These are phyloP conservation scores for Chaetomiaceae sp. DNA, from an alignment of 2,329 filamentous ascomycete species.

Conservation along the genomic window DNA sequence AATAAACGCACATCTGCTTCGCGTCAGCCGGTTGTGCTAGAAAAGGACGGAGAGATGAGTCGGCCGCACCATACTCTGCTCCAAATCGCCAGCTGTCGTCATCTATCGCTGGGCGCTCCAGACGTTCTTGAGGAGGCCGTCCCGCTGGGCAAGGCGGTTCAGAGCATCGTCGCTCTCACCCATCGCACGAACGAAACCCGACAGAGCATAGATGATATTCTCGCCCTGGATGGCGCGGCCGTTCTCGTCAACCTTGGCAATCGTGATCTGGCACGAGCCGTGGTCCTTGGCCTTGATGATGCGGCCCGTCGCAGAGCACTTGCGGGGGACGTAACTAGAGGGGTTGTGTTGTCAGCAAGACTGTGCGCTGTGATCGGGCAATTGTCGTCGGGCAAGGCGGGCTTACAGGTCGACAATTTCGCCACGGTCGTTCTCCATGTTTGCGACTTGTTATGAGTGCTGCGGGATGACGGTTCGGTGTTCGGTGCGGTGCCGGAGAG, in stretches of 20 bases:
- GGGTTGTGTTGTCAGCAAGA: constrained; percentile 29
- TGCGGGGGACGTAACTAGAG: constrained; percentile 90
- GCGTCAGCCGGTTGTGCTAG: constrained; percentile 12
- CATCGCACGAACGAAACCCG: constrained; percentile 95
- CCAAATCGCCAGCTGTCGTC: constrained; percentile 22
- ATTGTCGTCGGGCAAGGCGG: constrained; percentile 9
- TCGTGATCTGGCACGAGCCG: constrained; percentile 92
- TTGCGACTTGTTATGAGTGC: constrained; percentile 45
- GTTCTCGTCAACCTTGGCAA: constrained; percentile 99
- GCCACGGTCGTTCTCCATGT: constrained; percentile 98
- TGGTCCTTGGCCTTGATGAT: constrained; percentile 99
- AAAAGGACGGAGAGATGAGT: not conserved
- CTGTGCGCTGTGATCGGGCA: constrained; percentile 4
- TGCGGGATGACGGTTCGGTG: constrained; percentile 30
- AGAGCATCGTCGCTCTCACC: constrained; percentile 96
- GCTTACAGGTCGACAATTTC: constrained; percentile 98
- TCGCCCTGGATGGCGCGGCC: constrained; percentile 89
- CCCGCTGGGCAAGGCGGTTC: constrained; percentile 92
- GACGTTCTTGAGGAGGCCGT: constrained; percentile 95
- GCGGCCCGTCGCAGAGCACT: constrained; percentile 98
- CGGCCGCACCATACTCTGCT: constrained; percentile 26
- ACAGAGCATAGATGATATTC: constrained; percentile 96
- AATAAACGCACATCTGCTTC: constrained; percentile 24
- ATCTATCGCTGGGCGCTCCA: constrained; percentile 73
- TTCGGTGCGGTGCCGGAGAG: constrained; percentile 28